phyloP scores from a whole-genome alignment of 768 basidiomycete species.

The Kwoniella newhampshirensis region DNA sequence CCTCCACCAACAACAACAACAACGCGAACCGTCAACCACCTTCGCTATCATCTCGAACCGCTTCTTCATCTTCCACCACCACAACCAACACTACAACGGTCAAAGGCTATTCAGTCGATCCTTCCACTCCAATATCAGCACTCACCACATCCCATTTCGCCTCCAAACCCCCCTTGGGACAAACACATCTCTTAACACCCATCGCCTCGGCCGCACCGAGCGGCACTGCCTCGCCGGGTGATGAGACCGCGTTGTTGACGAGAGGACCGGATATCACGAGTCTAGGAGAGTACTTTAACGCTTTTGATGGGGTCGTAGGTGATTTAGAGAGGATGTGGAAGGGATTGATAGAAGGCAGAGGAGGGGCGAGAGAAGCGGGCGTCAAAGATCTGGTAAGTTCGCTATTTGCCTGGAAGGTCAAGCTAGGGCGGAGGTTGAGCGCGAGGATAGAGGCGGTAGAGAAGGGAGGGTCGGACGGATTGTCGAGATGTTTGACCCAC shows the following conservation, averaged over 20 bases:
- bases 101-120: slow-evolving; percentile 34
- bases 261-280: slow-evolving; percentile 48
- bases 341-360: slow-evolving; percentile 39
- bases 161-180: not conserved
- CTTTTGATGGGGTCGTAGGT: slow-evolving; percentile 38
- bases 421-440: no score
- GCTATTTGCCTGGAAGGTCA: not conserved
- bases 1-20: slow-evolving; percentile 17
- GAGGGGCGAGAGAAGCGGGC: slow-evolving; percentile 43
- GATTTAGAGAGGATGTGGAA: slow-evolving; percentile 50
- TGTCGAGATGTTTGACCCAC: no score
- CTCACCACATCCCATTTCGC: not conserved
- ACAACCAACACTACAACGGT: not conserved
- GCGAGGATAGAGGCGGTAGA: no score
- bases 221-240: slow-evolving; percentile 32
- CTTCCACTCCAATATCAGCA: not conserved
- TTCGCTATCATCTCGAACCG: not conserved
- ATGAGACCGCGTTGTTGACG: slow-evolving; percentile 45
- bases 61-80: slow-evolving; percentile 2
- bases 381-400: slow-evolving; percentile 45
- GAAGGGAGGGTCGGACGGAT: no score
- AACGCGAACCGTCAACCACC: not conserved
- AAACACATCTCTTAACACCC: slow-evolving; percentile 19
- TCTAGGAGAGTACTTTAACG: slow-evolving; percentile 44
- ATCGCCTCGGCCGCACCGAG: slow-evolving; percentile 24